These are phyloP conservation scores for Luffa acutangula DNA, from an alignment of 306 rosid genomes.

Conservation along the genomic window DNA sequence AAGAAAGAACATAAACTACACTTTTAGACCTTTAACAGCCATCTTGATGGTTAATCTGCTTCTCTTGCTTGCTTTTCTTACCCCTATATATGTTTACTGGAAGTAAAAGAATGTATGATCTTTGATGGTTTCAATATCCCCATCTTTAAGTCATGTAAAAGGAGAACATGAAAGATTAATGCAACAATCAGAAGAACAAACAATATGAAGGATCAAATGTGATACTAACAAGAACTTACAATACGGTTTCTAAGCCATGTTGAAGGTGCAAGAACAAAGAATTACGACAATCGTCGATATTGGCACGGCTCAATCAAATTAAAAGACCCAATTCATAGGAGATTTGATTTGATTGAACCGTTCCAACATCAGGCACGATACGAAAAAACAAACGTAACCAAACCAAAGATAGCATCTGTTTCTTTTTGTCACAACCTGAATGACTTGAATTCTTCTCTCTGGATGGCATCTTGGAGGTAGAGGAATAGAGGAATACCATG, in stretches of 20 bases:
- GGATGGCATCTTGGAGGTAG: conserved; percentile 2
- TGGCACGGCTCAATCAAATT: conserved; percentile 90
- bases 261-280: background rate
- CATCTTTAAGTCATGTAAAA: background rate
- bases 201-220: background rate
- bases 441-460: background rate
- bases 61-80: background rate
- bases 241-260: background rate
- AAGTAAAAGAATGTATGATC: background rate
- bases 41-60: background rate
- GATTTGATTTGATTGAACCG: conserved; percentile 71
- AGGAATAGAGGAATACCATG: background rate
- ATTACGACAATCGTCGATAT: conserved; percentile 29
- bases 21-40: background rate
- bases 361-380: conserved; percentile 49
- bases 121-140: background rate
- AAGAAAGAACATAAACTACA: background rate
- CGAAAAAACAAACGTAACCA: background rate
- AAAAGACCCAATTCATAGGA: conserved; percentile 45
- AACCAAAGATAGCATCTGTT: background rate
- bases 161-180: background rate
- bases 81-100: background rate
- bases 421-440: background rate
- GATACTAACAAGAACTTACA: background rate
- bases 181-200: background rate